phyloP scores from a whole-genome alignment of 73 alveolate genomes.

The Diophrys sp. region DNA sequence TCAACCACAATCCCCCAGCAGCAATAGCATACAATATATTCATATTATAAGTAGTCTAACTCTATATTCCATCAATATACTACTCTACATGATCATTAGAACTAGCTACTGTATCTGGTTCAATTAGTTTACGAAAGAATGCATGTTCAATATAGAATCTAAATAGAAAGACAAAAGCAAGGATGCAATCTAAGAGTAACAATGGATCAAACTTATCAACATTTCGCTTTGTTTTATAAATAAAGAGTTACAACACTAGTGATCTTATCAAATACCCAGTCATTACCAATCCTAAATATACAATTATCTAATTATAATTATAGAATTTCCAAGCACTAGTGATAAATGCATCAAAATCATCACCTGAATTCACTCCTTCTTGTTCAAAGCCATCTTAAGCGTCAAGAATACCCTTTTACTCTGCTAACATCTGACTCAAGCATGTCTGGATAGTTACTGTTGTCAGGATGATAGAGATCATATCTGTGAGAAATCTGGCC shows the following conservation, averaged over 20 bases:
- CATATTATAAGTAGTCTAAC: neutral
- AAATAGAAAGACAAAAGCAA: neutral
- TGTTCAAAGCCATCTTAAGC: neutral
- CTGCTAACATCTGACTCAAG: neutral
- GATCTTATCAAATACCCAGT: neutral
- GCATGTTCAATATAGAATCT: neutral
- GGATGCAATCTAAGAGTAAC: neutral
- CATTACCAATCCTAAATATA: neutral
- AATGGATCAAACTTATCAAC: neutral
- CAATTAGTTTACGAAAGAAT: neutral
- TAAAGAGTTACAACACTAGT: neutral
- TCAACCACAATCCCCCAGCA: neutral
- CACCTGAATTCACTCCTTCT: neutral
- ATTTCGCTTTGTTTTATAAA: neutral
- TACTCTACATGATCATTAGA: neutral
- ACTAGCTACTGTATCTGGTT: neutral
- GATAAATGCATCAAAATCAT: neutral
- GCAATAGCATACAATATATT: neutral
- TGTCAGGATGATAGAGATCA: neutral
- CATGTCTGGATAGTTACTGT: neutral
- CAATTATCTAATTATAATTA: neutral
- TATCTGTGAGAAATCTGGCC: constrained; percentile 10
- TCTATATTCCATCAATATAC: neutral
- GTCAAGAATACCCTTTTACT: neutral
- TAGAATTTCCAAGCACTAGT: neutral